phyloP scores from a whole-genome alignment of 2,329 filamentous ascomycete species.

The Tolypocladium capitatum region DNA sequence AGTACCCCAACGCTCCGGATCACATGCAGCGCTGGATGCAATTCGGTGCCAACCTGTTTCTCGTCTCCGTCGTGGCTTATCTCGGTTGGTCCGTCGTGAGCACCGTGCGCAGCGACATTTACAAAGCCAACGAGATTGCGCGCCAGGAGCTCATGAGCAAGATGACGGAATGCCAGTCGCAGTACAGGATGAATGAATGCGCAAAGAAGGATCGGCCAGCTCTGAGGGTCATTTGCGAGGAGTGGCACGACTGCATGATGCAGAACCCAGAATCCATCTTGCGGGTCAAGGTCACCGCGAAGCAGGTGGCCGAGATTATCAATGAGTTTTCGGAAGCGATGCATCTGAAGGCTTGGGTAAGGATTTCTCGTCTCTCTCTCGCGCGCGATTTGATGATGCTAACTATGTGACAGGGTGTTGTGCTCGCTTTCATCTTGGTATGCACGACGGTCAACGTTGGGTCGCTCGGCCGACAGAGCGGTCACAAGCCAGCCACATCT shows the following conservation, averaged over 20 bases:
- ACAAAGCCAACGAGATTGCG: slow-evolving; percentile 55
- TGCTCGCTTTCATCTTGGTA: slow-evolving; percentile 34
- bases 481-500: slow-evolving; percentile 1
- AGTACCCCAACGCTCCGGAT: slow-evolving; percentile 45
- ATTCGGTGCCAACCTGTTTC: slow-evolving; percentile 48
- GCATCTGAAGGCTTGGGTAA: slow-evolving; percentile 60
- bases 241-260: slow-evolving; percentile 82
- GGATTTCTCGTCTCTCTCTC: slow-evolving; percentile 5
- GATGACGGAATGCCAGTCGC: slow-evolving; percentile 58
- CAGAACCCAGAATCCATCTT: slow-evolving; percentile 68
- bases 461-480: slow-evolving; percentile 19
- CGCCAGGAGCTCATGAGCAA: slow-evolving; percentile 57
- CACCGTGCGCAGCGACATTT: slow-evolving; percentile 62
- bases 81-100: slow-evolving; percentile 55
- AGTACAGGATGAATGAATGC: slow-evolving; percentile 69
- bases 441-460: slow-evolving; percentile 38
- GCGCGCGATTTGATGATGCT: neutral
- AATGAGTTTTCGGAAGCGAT: slow-evolving; percentile 89
- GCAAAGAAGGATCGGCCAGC: slow-evolving; percentile 53
- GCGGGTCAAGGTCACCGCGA: slow-evolving; percentile 66
- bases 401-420: slow-evolving; percentile 28
- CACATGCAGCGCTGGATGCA: slow-evolving; percentile 47
- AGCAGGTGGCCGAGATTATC: slow-evolving; percentile 83
- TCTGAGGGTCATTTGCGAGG: slow-evolving; percentile 57
- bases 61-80: slow-evolving; percentile 45